A percentile compares a stretch with the other conserved stretches of the same genome.
phyloP scores from a whole-genome alignment of 495 filamentous ascomycete genomes.

The Penicillium manginii region DNA sequence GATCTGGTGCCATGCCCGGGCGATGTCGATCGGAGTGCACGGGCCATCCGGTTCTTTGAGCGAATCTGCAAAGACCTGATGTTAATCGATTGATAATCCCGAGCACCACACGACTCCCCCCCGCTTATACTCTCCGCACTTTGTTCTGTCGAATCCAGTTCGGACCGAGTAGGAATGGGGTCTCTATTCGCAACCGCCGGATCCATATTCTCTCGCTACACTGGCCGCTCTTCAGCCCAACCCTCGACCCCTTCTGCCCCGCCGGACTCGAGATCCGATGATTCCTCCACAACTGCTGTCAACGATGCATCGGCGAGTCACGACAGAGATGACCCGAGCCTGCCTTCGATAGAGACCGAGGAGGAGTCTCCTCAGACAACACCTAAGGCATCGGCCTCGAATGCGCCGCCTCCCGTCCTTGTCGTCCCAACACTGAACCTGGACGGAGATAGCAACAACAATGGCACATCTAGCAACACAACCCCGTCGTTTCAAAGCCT shows the following conservation, averaged over 20 bases:
- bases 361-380: slow-evolving; percentile 48
- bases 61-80: slow-evolving; percentile 16
- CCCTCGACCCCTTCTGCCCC: slow-evolving; percentile 13
- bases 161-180: slow-evolving; percentile 45
- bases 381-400: slow-evolving; percentile 49
- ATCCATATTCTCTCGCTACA: slow-evolving; percentile 39
- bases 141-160: slow-evolving; percentile 15
- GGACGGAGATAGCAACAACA: slow-evolving; percentile 18
- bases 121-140: not conserved
- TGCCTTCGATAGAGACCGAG: slow-evolving; percentile 18
- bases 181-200: slow-evolving; percentile 37
- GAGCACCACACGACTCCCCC: not conserved
- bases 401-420: slow-evolving; percentile 27
- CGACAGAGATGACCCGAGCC: slow-evolving; percentile 10
- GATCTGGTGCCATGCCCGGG: not conserved
- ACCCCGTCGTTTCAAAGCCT: slow-evolving; percentile 12
- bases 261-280: slow-evolving; percentile 27
- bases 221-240: slow-evolving; percentile 23
- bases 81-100: not conserved
- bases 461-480: slow-evolving; percentile 9
- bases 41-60: slow-evolving; percentile 15
- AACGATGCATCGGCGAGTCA: slow-evolving; percentile 13
- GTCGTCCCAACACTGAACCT: slow-evolving; percentile 40
- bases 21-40: slow-evolving; percentile 25
- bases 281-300: slow-evolving; percentile 8